phyloP scores from a whole-genome alignment of 768 basidiomycete species.

The Rhizopogon salebrosus region DNA sequence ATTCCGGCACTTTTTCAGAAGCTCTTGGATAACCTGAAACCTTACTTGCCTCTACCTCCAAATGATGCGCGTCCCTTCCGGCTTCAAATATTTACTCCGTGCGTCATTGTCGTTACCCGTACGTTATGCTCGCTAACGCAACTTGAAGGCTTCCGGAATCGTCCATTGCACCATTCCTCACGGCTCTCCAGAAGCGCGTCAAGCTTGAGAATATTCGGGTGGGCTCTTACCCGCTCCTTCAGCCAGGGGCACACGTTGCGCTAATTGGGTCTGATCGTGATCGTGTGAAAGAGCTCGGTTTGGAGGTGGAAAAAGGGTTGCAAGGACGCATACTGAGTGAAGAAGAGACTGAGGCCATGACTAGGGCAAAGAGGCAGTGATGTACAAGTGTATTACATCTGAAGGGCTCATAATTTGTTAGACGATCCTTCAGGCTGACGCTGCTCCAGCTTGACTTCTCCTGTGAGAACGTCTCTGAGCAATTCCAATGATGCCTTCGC shows the following conservation, averaged over 20 bases:
- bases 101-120: slow-evolving; percentile 11
- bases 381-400: background rate
- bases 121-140: background rate
- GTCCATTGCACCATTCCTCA: slow-evolving; percentile 82
- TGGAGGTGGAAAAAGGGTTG: slow-evolving; percentile 57
- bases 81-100: slow-evolving; percentile 83
- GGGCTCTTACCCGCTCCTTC: slow-evolving; percentile 70
- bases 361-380: slow-evolving; percentile 13
- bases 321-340: slow-evolving; percentile 60
- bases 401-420: background rate
- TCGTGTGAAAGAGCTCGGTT: slow-evolving; percentile 49
- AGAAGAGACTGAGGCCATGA: slow-evolving; percentile 55
- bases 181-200: slow-evolving; percentile 68
- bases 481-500: slow-evolving; percentile 11
- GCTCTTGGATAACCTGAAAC: slow-evolving; percentile 71
- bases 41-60: slow-evolving; percentile 78
- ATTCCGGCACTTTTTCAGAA: slow-evolving; percentile 81
- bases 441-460: slow-evolving; percentile 8
- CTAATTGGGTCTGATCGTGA: slow-evolving; percentile 45
- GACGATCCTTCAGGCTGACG: background rate
- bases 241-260: slow-evolving; percentile 58
- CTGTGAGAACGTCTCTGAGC: slow-evolving; percentile 10
- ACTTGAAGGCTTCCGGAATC: slow-evolving; percentile 65
- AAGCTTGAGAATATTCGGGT: slow-evolving; percentile 73
- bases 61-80: slow-evolving; percentile 66